Evolutionary conservation across 75 land plant genomes (phyloP).

Genomic region (Pinus tabuliformis): DNA sequence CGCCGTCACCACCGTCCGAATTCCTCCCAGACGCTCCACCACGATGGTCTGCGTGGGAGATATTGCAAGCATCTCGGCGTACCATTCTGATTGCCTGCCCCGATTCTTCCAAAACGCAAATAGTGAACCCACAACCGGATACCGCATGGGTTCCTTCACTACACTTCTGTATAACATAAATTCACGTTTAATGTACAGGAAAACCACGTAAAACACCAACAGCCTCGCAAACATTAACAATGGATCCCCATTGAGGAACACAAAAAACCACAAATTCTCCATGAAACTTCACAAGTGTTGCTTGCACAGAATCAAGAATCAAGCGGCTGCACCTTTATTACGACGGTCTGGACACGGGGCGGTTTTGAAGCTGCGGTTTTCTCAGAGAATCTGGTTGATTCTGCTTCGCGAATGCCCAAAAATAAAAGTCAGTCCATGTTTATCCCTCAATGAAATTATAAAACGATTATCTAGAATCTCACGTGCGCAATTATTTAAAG

Average conservation of each 20-base stretch:
- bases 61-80: conserved; percentile 21
- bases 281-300: too few species aligned
- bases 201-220: neutral
- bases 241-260: neutral
- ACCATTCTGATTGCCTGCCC: conserved; percentile 55
- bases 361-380: too few species aligned
- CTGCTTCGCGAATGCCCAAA: too few species aligned
- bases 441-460: neutral
- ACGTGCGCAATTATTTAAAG: neutral
- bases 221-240: neutral
- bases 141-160: conserved; percentile 7
- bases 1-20: conserved; percentile 34
- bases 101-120: conserved; percentile 37
- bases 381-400: too few species aligned
- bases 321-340: neutral
- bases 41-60: conserved; percentile 41
- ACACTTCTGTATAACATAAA: too few species aligned
- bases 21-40: conserved; percentile 23
- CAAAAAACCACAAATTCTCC: neutral
- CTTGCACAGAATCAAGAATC: neutral
- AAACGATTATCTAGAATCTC: neutral
- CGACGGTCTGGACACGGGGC: neutral
- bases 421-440: too few species aligned
- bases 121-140: conserved; percentile 34
- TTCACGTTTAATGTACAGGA: too few species aligned